Percentiles rank a stretch among this genome's conserved stretches.
Evolutionary conservation across 257 asterid genomes (phyloP).

Genomic region (Paulownia fortunei): DNA sequence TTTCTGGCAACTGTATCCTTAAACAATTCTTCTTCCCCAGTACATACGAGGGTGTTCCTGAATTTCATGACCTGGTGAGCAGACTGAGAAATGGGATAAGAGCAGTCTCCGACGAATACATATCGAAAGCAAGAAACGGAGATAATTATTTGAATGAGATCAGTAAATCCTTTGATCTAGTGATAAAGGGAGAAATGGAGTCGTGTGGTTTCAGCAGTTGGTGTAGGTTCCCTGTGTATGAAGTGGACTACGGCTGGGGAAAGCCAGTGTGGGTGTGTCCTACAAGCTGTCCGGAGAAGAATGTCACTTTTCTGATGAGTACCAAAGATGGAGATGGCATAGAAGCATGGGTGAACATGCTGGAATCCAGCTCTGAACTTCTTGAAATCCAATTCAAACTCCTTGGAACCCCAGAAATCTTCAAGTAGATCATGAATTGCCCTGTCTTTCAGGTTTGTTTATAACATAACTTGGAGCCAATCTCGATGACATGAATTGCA

Average conservation of each 20-base stretch:
- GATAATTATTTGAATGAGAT: not conserved
- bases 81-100: not conserved
- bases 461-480: too few species aligned
- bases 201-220: not conserved
- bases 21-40: not conserved
- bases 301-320: not conserved
- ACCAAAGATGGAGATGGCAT: slow-evolving; percentile 7
- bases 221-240: slow-evolving; percentile 16
- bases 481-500: too few species aligned
- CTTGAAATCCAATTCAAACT: not conserved
- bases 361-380: not conserved
- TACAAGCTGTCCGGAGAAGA: not conserved
- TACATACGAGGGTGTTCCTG: not conserved
- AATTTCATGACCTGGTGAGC: not conserved
- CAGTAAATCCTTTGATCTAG: not conserved
- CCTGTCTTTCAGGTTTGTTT: too few species aligned
- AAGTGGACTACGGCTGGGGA: slow-evolving; percentile 5
- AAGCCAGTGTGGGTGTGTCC: slow-evolving; percentile 18
- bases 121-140: not conserved
- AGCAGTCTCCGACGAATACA: not conserved
- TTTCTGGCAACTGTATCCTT: slow-evolving; percentile 5
- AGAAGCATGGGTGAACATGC: not conserved
- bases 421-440: not conserved
- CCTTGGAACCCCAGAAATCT: not conserved
- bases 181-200: not conserved